Percentiles rank a stretch among this genome's conserved stretches.
These are phyloP conservation scores for Penicillium vulpinum DNA, from an alignment of 2,329 filamentous ascomycete genomes.

Conservation along the genomic window DNA sequence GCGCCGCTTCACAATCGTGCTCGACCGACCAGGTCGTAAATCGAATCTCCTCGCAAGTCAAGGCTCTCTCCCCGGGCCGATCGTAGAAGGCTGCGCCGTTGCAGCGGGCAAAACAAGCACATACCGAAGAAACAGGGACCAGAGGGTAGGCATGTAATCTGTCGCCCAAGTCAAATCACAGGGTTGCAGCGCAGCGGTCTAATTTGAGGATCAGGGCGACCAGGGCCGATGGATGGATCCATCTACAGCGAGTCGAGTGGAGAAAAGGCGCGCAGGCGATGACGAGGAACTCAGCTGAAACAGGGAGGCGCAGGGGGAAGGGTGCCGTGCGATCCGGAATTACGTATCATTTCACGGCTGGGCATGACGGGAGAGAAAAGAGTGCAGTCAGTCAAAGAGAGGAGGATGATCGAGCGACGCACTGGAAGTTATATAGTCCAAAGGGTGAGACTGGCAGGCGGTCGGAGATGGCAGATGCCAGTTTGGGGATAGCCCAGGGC, in stretches of 20 bases:
- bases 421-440: conserved; percentile 6
- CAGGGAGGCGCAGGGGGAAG: conserved; percentile 2
- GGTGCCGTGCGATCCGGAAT: conserved; percentile 8
- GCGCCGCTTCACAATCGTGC: neutral
- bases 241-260: conserved; percentile 3
- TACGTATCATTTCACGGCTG: conserved; percentile 8
- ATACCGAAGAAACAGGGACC: neutral
- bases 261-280: conserved; percentile 3
- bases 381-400: neutral
- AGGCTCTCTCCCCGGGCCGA: neutral
- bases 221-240: neutral
- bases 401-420: conserved; percentile 8
- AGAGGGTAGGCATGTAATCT: neutral
- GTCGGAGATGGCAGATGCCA: neutral
- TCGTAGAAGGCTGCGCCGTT: neutral
- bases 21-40: neutral
- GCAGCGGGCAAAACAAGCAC: neutral
- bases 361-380: neutral
- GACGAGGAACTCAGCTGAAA: conserved; percentile 5
- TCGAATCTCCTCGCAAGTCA: neutral
- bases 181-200: neutral
- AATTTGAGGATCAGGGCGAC: neutral
- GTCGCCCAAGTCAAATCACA: neutral
- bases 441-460: neutral
- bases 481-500: conserved; percentile 3